Conservation (phyloP, 371 early-diverging fungal genomes). For the Syncephalastrum racemosum region DNA sequence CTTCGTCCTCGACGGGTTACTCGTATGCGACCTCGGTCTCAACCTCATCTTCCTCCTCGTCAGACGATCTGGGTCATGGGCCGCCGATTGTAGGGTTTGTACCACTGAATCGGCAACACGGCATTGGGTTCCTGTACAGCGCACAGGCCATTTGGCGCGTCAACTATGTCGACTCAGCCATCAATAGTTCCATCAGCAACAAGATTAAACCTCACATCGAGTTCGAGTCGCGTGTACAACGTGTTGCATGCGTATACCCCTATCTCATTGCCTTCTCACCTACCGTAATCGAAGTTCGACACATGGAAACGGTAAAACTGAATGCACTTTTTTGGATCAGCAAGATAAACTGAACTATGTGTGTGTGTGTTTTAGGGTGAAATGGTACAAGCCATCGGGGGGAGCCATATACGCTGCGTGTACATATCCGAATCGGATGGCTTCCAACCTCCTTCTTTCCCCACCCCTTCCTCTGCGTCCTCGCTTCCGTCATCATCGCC, state of each 20-base stretch:
- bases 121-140: slow-evolving; percentile 7
- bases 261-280: slow-evolving; percentile 37
- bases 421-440: slow-evolving; percentile 3
- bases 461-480: no score
- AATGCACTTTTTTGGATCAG: not conserved
- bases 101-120: slow-evolving; percentile 9
- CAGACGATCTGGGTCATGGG: not conserved
- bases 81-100: slow-evolving; percentile 8
- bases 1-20: no score
- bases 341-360: not conserved
- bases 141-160: slow-evolving; percentile 9
- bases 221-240: slow-evolving; percentile 26
- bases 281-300: slow-evolving; percentile 34
- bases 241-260: slow-evolving; percentile 23
- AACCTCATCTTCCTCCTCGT: slow-evolving; percentile 1
- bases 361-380: slow-evolving; percentile 6
- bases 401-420: slow-evolving; percentile 16
- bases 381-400: slow-evolving; percentile 16
- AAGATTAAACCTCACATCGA: slow-evolving; percentile 13
- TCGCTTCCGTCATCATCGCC: no score
- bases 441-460: no score
- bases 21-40: no score
- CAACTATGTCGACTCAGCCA: slow-evolving; percentile 1
- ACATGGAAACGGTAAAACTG: slow-evolving; percentile 35
- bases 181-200: not conserved